Conservation (phyloP, 768 basidiomycete species). For the Termitomyces sp. region DNA sequence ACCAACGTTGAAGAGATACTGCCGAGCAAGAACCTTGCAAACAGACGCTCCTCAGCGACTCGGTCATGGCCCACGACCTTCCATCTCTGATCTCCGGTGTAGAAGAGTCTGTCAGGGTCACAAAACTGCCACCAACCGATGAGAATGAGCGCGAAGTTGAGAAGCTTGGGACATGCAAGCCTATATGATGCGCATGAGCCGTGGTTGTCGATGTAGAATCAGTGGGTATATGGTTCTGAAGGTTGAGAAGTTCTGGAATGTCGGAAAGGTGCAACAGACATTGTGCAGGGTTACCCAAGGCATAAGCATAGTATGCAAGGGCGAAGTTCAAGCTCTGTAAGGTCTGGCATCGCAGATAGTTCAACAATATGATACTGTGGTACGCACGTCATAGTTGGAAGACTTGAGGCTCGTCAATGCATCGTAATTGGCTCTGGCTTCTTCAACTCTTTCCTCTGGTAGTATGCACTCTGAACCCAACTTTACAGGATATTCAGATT, state of each 20-base stretch:
- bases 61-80: constrained; percentile 67
- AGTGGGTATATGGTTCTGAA: constrained; percentile 50
- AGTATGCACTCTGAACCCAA: constrained; percentile 60
- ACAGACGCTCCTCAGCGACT: constrained; percentile 74
- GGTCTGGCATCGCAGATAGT: constrained; percentile 9
- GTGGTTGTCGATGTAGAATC: constrained; percentile 28
- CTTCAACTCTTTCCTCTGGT: constrained; percentile 51
- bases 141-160: constrained; percentile 37
- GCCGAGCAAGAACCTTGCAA: constrained; percentile 59
- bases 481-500: constrained; percentile 34
- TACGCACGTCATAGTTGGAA: constrained; percentile 58
- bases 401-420: constrained; percentile 46
- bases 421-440: constrained; percentile 54
- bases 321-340: constrained; percentile 62
- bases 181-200: constrained; percentile 12
- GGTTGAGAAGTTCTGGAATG: constrained; percentile 52
- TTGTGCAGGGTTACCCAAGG: constrained; percentile 59
- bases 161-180: constrained; percentile 33
- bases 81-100: constrained; percentile 63
- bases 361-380: background rate
- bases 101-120: constrained; percentile 37
- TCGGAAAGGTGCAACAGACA: constrained; percentile 59
- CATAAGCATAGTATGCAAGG: constrained; percentile 80
- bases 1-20: background rate
- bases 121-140: constrained; percentile 49